phyloP scores from a whole-genome alignment of 164 flowering plant genomes.

The Vitis vinifera region DNA sequence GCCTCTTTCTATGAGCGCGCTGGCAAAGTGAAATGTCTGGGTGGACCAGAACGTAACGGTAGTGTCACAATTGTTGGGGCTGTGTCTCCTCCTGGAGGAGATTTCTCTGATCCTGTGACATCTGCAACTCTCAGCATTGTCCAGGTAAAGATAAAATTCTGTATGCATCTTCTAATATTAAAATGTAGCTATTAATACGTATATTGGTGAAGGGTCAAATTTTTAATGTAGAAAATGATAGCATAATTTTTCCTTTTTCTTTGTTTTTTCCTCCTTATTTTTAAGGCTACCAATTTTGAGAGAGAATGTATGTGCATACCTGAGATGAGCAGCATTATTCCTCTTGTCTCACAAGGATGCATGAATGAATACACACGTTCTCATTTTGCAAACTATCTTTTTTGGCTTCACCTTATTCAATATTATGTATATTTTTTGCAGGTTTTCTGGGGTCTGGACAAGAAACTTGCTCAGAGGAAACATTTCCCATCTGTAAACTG shows the following conservation, averaged over 20 bases:
- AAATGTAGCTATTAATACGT: too few relatives aligned
- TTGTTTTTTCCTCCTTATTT: too few relatives aligned
- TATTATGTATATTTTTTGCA: conserved; percentile 25
- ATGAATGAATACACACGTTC: neutral
- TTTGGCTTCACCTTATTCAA: neutral
- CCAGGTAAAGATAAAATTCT: conserved; percentile 53
- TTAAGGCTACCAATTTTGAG: too few relatives aligned
- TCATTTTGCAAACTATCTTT: neutral
- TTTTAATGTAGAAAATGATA: too few relatives aligned
- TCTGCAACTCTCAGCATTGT: conserved; percentile 98
- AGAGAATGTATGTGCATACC: too few relatives aligned
- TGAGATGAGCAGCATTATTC: too few relatives aligned
- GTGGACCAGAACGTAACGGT: conserved; percentile 95
- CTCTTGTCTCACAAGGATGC: neutral
- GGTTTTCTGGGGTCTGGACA: conserved; percentile 99
- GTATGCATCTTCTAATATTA: neutral
- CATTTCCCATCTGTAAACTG: conserved; percentile 99
- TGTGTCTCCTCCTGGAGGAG: conserved; percentile 99
- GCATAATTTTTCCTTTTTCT: too few relatives aligned
- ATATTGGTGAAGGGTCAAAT: too few relatives aligned
- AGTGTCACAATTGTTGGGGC: conserved; percentile 99
- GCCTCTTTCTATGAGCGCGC: conserved; percentile 99
- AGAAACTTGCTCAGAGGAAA: conserved; percentile 99
- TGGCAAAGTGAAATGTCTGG: conserved; percentile 98
- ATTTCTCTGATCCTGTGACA: conserved; percentile 99